These are phyloP conservation scores for Fusarium sacchari DNA, from an alignment of 2,329 filamentous ascomycete genomes.

Conservation along the genomic window DNA sequence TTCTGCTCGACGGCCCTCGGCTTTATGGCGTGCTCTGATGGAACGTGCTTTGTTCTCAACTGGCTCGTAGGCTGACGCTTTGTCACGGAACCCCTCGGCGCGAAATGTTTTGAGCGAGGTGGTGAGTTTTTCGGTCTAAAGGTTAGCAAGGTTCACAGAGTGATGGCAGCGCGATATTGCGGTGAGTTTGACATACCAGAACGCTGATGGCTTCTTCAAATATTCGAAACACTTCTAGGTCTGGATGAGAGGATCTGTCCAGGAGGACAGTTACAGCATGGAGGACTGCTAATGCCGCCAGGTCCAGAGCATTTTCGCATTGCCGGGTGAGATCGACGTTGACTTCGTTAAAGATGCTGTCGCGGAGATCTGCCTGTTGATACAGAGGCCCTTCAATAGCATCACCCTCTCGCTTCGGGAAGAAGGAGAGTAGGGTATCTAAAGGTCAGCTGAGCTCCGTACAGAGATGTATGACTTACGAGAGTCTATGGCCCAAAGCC, in stretches of 20 bases:
- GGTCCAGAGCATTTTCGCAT: slow-evolving; percentile 69
- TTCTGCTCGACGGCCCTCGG: slow-evolving; percentile 58
- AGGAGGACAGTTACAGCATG: slow-evolving; percentile 71
- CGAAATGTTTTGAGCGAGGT: slow-evolving; percentile 70
- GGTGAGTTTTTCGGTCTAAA: slow-evolving; percentile 70
- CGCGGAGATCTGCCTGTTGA: slow-evolving; percentile 69
- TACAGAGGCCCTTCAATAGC: slow-evolving; percentile 65
- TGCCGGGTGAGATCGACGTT: slow-evolving; percentile 71
- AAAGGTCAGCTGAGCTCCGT: background rate
- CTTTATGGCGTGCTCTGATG: slow-evolving; percentile 52
- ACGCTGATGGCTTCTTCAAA: slow-evolving; percentile 74
- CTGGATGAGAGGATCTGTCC: slow-evolving; percentile 67
- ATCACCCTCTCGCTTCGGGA: slow-evolving; percentile 64
- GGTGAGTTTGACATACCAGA: slow-evolving; percentile 53
- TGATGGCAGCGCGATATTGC: fast-evolving
- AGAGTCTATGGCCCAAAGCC: slow-evolving; percentile 68
- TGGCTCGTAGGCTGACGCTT: slow-evolving; percentile 52
- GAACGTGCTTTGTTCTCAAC: slow-evolving; percentile 54
- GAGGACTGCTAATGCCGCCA: slow-evolving; percentile 69
- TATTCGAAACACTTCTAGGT: slow-evolving; percentile 71
- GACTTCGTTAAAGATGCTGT: slow-evolving; percentile 72
- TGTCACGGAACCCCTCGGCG: slow-evolving; percentile 63
- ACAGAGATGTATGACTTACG: slow-evolving; percentile 49
- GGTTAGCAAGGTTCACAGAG: background rate
- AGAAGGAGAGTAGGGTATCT: slow-evolving; percentile 65